Percentiles rank a stretch among this genome's conserved stretches.
These are phyloP conservation scores for Groenewaldozyma salmanticensis DNA, from an alignment of 805 yeast species.

Conservation along the genomic window DNA sequence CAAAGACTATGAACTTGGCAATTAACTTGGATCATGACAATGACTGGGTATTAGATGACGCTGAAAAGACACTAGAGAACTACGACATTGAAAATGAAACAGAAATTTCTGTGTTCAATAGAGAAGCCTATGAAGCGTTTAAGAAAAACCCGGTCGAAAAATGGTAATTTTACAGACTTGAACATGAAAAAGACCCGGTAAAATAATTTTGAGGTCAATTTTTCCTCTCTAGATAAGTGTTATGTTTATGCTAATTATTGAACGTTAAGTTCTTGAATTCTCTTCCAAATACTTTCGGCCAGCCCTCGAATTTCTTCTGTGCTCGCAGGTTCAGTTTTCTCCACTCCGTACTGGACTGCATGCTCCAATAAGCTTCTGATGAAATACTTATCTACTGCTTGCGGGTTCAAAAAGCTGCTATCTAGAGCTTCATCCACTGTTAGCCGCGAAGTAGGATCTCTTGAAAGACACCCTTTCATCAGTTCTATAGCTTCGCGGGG, in stretches of 20 bases:
- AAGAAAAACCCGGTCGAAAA: slow-evolving; percentile 82
- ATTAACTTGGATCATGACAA: slow-evolving; percentile 82
- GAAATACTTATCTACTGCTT: slow-evolving; percentile 56
- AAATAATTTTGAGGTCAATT: neutral
- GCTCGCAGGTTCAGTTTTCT: slow-evolving; percentile 32
- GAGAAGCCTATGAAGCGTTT: slow-evolving; percentile 53
- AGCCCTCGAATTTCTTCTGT: slow-evolving; percentile 38
- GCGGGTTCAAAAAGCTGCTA: slow-evolving; percentile 67
- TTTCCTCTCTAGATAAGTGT: neutral
- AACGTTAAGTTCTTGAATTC: slow-evolving; percentile 16
- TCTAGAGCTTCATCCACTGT: slow-evolving; percentile 52
- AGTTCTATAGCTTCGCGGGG: slow-evolving; percentile 62
- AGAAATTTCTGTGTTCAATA: slow-evolving; percentile 75
- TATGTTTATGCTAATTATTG: neutral
- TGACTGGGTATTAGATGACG: slow-evolving; percentile 52
- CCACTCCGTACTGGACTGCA: slow-evolving; percentile 66
- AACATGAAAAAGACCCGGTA: neutral
- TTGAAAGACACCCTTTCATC: slow-evolving; percentile 58
- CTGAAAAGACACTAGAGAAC: slow-evolving; percentile 35
- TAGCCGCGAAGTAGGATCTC: slow-evolving; percentile 62
- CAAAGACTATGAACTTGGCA: slow-evolving; percentile 86
- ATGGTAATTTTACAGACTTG: slow-evolving; percentile 64
- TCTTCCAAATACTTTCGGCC: slow-evolving; percentile 51
- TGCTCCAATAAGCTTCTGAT: slow-evolving; percentile 62
- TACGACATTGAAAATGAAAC: slow-evolving; percentile 78